These are phyloP conservation scores for Cercospora sesami DNA, from an alignment of 2,329 filamentous ascomycete genomes.

Conservation along the genomic window DNA sequence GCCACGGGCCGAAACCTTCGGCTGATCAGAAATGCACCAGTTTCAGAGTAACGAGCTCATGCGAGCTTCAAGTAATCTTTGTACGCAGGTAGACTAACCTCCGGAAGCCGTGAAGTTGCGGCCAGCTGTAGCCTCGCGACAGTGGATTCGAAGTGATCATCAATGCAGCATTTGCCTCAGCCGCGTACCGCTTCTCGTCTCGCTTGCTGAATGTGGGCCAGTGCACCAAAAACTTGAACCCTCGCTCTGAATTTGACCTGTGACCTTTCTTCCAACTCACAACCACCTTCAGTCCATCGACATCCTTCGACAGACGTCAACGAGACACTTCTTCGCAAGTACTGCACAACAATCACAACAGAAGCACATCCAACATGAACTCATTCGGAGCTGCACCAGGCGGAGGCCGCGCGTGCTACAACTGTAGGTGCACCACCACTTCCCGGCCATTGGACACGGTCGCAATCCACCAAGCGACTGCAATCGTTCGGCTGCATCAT, in stretches of 20 bases:
- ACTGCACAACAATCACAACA: conserved; percentile 14
- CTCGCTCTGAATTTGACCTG: conserved; percentile 8
- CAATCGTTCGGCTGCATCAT: not conserved
- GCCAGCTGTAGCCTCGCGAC: not conserved
- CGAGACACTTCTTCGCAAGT: not conserved
- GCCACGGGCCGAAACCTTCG: conserved; percentile 5
- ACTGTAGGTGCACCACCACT: conserved; percentile 50
- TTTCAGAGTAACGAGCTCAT: conserved; percentile 5
- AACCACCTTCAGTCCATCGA: conserved; percentile 1
- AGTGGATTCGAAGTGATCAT: not conserved
- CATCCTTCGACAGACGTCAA: conserved; percentile 13
- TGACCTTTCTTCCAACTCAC: conserved; percentile 3
- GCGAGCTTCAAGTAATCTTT: not conserved
- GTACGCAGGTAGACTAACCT: not conserved
- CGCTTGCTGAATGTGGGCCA: conserved; percentile 7
- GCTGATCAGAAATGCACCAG: conserved; percentile 4
- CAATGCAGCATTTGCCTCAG: not conserved
- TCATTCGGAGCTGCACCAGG: conserved; percentile 42
- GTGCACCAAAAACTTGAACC: conserved; percentile 7
- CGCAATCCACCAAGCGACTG: not conserved
- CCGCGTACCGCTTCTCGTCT: conserved; percentile 7
- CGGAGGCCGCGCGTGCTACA: conserved; percentile 58
- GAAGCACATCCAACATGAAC: conserved; percentile 46
- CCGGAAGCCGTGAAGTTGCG: not conserved
- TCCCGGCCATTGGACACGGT: not conserved